Evolutionary conservation across 164 flowering plant genomes (phyloP).

Genomic region (Vitis rupestris): DNA sequence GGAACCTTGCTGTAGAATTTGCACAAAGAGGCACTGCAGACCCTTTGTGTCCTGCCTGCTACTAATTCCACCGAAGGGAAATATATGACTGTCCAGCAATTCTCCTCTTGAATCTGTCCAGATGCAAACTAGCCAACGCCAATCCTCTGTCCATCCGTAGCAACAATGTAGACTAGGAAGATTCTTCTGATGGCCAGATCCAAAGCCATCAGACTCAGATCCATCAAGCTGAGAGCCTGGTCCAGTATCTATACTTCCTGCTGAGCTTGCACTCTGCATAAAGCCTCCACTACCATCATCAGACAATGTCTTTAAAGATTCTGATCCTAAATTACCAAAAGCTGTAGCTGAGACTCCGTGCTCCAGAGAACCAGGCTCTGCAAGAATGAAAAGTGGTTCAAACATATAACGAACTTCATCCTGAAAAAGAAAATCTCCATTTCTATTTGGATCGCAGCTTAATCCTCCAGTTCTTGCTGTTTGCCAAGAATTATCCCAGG

Average conservation of each 20-base stretch:
- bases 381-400: slow-evolving; percentile 94
- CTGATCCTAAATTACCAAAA: slow-evolving; percentile 38
- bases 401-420: slow-evolving; percentile 73
- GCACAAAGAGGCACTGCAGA: slow-evolving; percentile 84
- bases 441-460: slow-evolving; percentile 55
- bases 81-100: slow-evolving; percentile 85
- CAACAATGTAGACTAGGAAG: slow-evolving; percentile 89
- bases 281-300: slow-evolving; percentile 65
- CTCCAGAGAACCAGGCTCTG: slow-evolving; percentile 85
- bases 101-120: slow-evolving; percentile 99
- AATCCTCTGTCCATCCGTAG: slow-evolving; percentile 99
- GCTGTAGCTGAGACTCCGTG: slow-evolving; percentile 52
- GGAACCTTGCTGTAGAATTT: slow-evolving; percentile 91
- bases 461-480: slow-evolving; percentile 62
- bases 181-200: slow-evolving; percentile 44
- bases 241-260: slow-evolving; percentile 54
- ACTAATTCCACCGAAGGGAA: slow-evolving; percentile 98
- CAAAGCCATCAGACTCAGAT: slow-evolving; percentile 56
- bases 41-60: slow-evolving; percentile 98
- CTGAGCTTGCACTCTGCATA: slow-evolving; percentile 45
- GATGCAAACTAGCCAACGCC: slow-evolving; percentile 97
- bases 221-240: slow-evolving; percentile 61
- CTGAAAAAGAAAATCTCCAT: slow-evolving; percentile 48
- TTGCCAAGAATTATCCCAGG: slow-evolving; percentile 94
- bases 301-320: slow-evolving; percentile 43